Evolutionary conservation across 768 basidiomycete genomes (phyloP), one percentile per base, ranked within the genome.

Genomic region (Tulasnella calospora): DNA sequence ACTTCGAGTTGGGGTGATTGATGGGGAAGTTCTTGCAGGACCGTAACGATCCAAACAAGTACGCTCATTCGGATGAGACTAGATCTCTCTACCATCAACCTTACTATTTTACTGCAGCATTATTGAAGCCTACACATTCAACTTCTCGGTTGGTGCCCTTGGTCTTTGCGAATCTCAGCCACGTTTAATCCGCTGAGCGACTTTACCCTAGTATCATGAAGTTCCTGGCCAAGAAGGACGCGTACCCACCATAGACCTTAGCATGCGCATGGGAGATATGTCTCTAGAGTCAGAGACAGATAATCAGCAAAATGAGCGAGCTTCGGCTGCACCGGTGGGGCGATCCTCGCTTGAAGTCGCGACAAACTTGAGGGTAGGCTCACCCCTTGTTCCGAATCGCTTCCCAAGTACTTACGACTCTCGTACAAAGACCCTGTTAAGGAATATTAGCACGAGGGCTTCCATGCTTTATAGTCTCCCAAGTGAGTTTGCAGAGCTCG

Each of bases 91-190:
- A 35, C 17, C 44, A 30, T 17, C 12, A 35, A 67, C 61, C 3
- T 15, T 27, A 27, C 27, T n/a, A 7, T 47, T 41, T 15, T 38
- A 23, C 41, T 33, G 12, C 46, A 95, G 94, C 84, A 92, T 95
- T 77, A 88, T 95, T 33, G 94, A 95, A 83, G 91, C 94, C 19
- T 95, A 94, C 82, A 94, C 93, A 0, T 95, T 95, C 85, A 92
- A 94, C 82, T 94, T 95, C 82, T 88, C 90, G 81, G 93, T 92
- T 81, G 79, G 85, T n/a, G 17, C 9, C 30, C 5, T 44, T 21
- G 27, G n/a, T 30, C 23, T 78, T 36, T 46, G 55, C 6, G 15
- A 17, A 38, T 46, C 17, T 46, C 44, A 55, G 47, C 2, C 33
- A 4, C 30, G 33, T 23, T 72, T 33, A 51, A 21, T 15, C 71